A percentile compares a stretch with the other conserved stretches of the same genome.
These are phyloP conservation scores for Nothomitra cinnamomea DNA, from an alignment of 2,329 filamentous ascomycete genomes.

Conservation along the genomic window DNA sequence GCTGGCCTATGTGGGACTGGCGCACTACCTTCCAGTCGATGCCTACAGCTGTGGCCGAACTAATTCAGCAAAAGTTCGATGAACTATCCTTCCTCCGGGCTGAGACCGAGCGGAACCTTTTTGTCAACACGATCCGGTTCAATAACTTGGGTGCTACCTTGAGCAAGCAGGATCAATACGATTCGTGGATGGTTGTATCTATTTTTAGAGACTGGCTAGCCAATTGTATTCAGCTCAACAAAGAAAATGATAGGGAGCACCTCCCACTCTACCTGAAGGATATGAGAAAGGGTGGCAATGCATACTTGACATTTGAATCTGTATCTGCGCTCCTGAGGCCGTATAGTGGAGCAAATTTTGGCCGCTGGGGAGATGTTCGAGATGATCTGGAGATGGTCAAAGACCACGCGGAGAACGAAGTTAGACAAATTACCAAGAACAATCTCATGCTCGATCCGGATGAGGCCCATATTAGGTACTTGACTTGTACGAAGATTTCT, in stretches of 20 bases:
- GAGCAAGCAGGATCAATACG: conserved; percentile 9
- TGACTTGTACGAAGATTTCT: conserved; percentile 19
- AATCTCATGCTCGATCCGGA: conserved; percentile 18
- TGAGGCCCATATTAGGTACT: conserved; percentile 16
- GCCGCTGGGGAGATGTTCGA: conserved; percentile 11
- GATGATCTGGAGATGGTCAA: conserved; percentile 17
- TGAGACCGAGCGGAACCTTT: conserved; percentile 15
- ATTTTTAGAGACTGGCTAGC: conserved; percentile 19
- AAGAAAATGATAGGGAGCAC: conserved; percentile 6
- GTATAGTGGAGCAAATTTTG: conserved; percentile 6
- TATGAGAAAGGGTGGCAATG: conserved; percentile 15
- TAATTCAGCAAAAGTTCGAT: conserved; percentile 11
- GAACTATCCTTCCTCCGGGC: conserved; percentile 10
- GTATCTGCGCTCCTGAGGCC: conserved; percentile 11
- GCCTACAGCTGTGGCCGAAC: conserved; percentile 5
- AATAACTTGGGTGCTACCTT: background rate
- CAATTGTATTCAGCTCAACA: conserved; percentile 8
- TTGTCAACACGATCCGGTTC: conserved; percentile 13
- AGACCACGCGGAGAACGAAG: conserved; percentile 12
- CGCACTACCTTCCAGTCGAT: conserved; percentile 8
- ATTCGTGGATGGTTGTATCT: conserved; percentile 17
- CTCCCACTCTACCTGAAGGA: conserved; percentile 16
- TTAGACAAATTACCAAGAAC: conserved; percentile 12
- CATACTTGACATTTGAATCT: conserved; percentile 16
- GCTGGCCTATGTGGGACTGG: conserved; percentile 15